Evolutionary conservation across 140 eudicot species (phyloP).

Genomic region (Ambrosia hybrid): DNA sequence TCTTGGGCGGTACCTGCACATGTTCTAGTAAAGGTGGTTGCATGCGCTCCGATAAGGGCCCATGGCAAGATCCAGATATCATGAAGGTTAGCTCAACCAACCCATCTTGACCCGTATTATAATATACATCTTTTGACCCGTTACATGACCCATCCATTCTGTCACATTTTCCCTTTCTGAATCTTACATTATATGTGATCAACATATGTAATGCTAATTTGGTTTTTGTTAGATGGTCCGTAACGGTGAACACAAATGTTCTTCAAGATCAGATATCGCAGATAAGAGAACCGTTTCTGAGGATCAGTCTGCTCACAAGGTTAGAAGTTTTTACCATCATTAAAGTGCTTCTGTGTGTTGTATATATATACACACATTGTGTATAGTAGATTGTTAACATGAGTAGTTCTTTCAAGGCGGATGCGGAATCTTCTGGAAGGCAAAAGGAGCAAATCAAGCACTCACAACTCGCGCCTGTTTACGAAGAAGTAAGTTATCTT

Average conservation of each 20-base stretch:
- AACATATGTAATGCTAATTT: constrained; percentile 1
- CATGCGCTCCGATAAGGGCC: constrained; percentile 93
- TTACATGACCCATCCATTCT: not conserved
- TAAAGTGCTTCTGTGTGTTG: not conserved
- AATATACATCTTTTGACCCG: not conserved
- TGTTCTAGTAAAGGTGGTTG: constrained; percentile 89
- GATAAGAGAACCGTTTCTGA: constrained; percentile 58
- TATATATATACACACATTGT: not conserved
- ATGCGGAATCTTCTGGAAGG: constrained; percentile 36
- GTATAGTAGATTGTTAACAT: constrained; percentile 34
- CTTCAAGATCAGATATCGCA: constrained; percentile 34
- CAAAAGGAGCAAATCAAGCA: constrained; percentile 37
- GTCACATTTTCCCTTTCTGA: not conserved
- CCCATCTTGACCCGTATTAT: not conserved
- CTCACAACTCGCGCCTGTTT: constrained; percentile 59
- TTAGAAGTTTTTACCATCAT: not conserved
- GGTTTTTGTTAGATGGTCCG: constrained; percentile 52
- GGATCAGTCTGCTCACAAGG: constrained; percentile 46
- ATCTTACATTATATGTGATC: constrained; percentile 7
- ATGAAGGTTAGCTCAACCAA: constrained; percentile 40
- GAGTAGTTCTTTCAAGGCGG: constrained; percentile 43
- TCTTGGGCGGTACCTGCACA: constrained; percentile 96
- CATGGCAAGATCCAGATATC: constrained; percentile 94
- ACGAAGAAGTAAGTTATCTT: constrained; percentile 59
- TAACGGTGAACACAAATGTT: constrained; percentile 62